Evolutionary conservation across 208 protist genomes (phyloP).

Genomic region (Trypanosoma brucei): DNA sequence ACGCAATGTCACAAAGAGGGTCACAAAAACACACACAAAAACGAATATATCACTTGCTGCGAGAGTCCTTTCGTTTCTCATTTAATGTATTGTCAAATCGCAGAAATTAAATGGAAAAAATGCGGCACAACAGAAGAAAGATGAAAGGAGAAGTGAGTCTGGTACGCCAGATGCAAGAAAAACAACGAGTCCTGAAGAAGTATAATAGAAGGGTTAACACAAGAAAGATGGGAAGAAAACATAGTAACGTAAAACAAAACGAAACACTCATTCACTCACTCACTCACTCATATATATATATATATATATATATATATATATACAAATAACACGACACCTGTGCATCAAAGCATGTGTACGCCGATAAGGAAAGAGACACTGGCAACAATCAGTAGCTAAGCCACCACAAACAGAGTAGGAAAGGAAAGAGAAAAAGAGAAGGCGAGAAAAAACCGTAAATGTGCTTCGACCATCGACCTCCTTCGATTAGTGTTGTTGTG

Average conservation of each 20-base stretch:
- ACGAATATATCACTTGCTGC: too few relatives aligned
- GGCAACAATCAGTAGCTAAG: neutral
- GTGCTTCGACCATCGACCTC: neutral
- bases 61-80: too few relatives aligned
- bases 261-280: neutral
- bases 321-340: too few relatives aligned
- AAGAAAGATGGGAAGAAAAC: constrained; percentile 2
- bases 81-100: too few relatives aligned
- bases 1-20: too few relatives aligned
- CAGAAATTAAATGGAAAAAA: too few relatives aligned
- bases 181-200: neutral
- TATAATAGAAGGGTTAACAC: neutral
- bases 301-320: too few relatives aligned
- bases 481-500: too few relatives aligned
- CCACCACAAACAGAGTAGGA: neutral
- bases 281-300: neutral
- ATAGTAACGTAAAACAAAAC: neutral
- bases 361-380: neutral
- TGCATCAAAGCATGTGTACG: neutral
- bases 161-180: constrained; percentile 2
- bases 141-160: too few relatives aligned
- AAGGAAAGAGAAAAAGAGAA: neutral
- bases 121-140: too few relatives aligned
- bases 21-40: too few relatives aligned
- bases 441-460: neutral